Conservation (phyloP, 2,329 filamentous ascomycete species). For the Clarireedia paspali region DNA sequence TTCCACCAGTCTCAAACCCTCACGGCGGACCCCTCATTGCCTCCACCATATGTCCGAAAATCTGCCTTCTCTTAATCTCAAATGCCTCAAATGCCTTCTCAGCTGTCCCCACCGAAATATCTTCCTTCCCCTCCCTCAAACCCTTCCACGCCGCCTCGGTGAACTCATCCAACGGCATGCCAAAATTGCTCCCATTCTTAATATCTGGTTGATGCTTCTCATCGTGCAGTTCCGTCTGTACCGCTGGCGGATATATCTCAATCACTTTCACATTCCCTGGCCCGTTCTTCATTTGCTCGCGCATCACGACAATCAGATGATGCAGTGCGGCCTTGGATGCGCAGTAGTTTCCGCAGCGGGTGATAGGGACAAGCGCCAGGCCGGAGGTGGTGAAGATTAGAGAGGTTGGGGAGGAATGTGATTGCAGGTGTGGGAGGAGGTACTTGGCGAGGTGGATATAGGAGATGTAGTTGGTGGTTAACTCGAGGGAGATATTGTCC, state of each 20-base stretch:
- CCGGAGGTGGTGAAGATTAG: conserved; percentile 19
- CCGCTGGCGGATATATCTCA: conserved; percentile 33
- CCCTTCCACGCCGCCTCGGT: conserved; percentile 29
- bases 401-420: neutral
- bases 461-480: conserved; percentile 37
- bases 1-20: no score
- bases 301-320: conserved; percentile 34
- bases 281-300: conserved; percentile 34
- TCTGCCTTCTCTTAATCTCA: neutral
- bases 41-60: neutral
- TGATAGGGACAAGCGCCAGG: conserved; percentile 16
- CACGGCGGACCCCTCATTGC: neutral
- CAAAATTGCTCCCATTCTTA: conserved; percentile 35
- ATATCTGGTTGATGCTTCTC: conserved; percentile 36
- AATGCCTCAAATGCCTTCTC: neutral
- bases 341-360: conserved; percentile 29
- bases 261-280: conserved; percentile 32
- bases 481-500: conserved; percentile 30
- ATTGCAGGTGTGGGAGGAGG: conserved; percentile 30
- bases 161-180: conserved; percentile 42
- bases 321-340: conserved; percentile 40
- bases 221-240: conserved; percentile 37
- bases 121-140: conserved; percentile 13
- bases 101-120: conserved; percentile 16
- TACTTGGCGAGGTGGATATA: conserved; percentile 31